Conservation (phyloP, 2,329 filamentous ascomycete species). For the Fusarium ambrosium region DNA sequence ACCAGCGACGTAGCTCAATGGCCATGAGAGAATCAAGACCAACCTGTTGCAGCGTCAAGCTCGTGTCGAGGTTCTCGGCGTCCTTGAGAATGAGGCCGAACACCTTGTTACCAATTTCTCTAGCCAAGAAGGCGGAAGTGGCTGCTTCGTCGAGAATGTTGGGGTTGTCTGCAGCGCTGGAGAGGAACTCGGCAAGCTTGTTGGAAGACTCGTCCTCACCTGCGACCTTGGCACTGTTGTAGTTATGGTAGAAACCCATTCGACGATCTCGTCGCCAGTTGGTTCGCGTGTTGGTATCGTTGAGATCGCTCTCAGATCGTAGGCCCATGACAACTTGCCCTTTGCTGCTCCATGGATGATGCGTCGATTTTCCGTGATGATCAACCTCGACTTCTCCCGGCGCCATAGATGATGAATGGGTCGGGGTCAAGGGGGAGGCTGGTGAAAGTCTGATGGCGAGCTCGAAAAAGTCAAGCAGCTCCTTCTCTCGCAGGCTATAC, state of each 20-base stretch:
- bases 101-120: conserved; percentile 5
- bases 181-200: conserved; percentile 5
- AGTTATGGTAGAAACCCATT: conserved; percentile 11
- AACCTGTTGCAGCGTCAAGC: conserved; percentile 1
- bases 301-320: neutral
- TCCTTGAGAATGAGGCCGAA: neutral
- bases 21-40: conserved; percentile 8
- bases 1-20: conserved; percentile 8
- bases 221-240: neutral
- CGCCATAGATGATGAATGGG: neutral
- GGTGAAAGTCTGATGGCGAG: neutral
- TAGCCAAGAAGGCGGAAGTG: neutral
- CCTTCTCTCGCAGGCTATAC: neutral
- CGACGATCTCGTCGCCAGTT: conserved; percentile 7
- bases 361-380: neutral
- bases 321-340: neutral
- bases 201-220: neutral
- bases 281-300: neutral
- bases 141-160: neutral
- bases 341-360: neutral
- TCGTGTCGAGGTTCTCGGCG: conserved; percentile 4
- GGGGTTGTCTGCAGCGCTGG: neutral
- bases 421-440: neutral
- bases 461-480: conserved; percentile 2
- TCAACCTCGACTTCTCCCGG: neutral